phyloP scores from a whole-genome alignment of 805 yeast species.

The Saturnispora zaruensis region DNA sequence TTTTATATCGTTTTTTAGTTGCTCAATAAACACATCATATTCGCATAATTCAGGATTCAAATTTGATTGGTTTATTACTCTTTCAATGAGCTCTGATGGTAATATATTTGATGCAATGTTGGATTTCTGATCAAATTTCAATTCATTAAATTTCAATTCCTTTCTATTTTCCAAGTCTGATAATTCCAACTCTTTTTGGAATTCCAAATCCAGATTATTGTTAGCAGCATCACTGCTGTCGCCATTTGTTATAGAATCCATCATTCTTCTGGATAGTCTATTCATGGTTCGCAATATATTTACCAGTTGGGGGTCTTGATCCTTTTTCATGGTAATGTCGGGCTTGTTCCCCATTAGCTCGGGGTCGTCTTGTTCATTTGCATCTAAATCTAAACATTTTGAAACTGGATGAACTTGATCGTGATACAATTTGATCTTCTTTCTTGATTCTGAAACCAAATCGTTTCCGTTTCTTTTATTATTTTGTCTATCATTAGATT shows the following conservation, averaged over 20 bases:
- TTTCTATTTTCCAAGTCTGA: slow-evolving; percentile 43
- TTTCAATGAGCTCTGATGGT: slow-evolving; percentile 18
- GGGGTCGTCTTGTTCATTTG: slow-evolving; percentile 75
- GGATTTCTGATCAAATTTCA: slow-evolving; percentile 28
- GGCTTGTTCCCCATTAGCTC: slow-evolving; percentile 71
- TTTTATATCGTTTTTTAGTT: slow-evolving; percentile 18
- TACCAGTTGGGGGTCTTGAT: slow-evolving; percentile 57
- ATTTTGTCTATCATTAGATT: neutral
- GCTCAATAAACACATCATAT: slow-evolving; percentile 21
- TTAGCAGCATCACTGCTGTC: slow-evolving; percentile 21
- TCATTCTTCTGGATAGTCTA: slow-evolving; percentile 73
- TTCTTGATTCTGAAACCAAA: slow-evolving; percentile 20
- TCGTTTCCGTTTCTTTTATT: slow-evolving; percentile 11
- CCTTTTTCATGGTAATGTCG: slow-evolving; percentile 77
- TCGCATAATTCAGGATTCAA: slow-evolving; percentile 21
- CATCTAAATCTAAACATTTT: slow-evolving; percentile 69
- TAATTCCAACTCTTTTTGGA: slow-evolving; percentile 40
- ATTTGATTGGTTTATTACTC: slow-evolving; percentile 20
- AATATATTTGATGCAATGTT: slow-evolving; percentile 21
- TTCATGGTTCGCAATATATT: slow-evolving; percentile 83
- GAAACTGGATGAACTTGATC: slow-evolving; percentile 42
- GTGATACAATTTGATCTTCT: slow-evolving; percentile 30
- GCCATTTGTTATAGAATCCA: slow-evolving; percentile 43
- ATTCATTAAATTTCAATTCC: slow-evolving; percentile 44
- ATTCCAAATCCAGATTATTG: slow-evolving; percentile 28